These are phyloP conservation scores for Telfairia occidentalis DNA, from an alignment of 331 rosid species.

Conservation along the genomic window DNA sequence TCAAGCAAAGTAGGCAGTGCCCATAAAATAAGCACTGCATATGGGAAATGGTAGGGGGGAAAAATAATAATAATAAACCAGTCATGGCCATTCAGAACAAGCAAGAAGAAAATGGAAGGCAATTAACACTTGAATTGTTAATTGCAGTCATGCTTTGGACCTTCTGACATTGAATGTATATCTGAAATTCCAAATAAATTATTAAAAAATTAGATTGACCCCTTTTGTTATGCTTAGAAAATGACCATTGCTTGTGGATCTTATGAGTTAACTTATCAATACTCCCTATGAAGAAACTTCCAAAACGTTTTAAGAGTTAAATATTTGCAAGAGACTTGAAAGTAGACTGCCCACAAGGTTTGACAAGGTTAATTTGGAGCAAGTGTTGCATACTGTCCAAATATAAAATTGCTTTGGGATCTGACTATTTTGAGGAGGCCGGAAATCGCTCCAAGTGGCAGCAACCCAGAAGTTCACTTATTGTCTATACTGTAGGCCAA, in stretches of 20 bases:
- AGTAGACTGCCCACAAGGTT: slow-evolving; percentile 1
- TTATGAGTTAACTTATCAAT: slow-evolving; percentile 4
- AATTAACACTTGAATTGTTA: background rate
- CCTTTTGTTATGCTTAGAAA: background rate
- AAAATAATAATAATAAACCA: background rate
- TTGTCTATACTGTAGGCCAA: slow-evolving; percentile 25
- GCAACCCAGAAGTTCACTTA: slow-evolving; percentile 19
- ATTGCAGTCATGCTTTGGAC: background rate
- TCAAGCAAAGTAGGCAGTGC: background rate
- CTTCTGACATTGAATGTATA: background rate
- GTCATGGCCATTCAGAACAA: background rate
- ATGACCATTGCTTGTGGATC: background rate
- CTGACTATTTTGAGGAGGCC: slow-evolving; percentile 21
- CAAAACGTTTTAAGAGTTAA: background rate
- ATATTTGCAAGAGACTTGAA: background rate
- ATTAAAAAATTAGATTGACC: background rate
- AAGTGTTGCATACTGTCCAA: background rate
- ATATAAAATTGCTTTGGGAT: slow-evolving; percentile 20
- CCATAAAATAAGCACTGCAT: background rate
- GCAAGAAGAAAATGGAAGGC: background rate
- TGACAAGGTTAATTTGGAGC: background rate
- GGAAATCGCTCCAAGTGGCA: slow-evolving; percentile 75
- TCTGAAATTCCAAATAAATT: background rate
- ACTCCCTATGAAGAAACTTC: background rate
- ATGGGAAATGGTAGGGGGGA: background rate